Evolutionary conservation across 108 stramenopile genomes (phyloP).

Genomic region (Cyclostephanos invisitatus): DNA sequence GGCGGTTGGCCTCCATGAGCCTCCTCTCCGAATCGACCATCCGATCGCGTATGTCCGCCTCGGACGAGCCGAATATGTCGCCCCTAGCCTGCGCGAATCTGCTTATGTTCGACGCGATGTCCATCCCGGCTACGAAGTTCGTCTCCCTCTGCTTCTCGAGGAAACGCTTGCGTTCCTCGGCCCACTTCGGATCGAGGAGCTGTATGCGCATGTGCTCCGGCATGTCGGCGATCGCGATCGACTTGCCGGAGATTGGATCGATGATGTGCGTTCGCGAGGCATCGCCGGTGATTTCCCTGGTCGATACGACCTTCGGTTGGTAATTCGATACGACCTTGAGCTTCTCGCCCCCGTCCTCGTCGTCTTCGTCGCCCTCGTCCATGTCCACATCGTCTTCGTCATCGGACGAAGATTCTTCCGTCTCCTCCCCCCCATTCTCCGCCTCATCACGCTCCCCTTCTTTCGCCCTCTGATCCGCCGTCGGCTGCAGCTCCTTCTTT

Average conservation of each 20-base stretch:
- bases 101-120: constrained; percentile 87
- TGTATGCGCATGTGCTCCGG: constrained; percentile 98
- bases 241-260: constrained; percentile 94
- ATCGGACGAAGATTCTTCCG: constrained; percentile 43
- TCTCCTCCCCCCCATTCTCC: constrained; percentile 42
- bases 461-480: constrained; percentile 12
- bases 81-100: constrained; percentile 56
- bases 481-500: constrained; percentile 23
- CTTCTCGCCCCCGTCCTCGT: constrained; percentile 78
- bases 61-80: constrained; percentile 55
- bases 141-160: constrained; percentile 93
- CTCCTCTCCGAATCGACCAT: constrained; percentile 53
- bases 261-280: constrained; percentile 70
- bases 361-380: constrained; percentile 77
- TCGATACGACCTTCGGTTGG: constrained; percentile 86
- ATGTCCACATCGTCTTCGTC: constrained; percentile 47
- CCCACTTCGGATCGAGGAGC: constrained; percentile 96
- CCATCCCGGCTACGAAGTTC: constrained; percentile 88
- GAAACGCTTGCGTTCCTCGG: constrained; percentile 86
- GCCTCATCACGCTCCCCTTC: constrained; percentile 39
- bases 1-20: constrained; percentile 62
- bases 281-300: constrained; percentile 52
- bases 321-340: constrained; percentile 91
- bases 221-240: constrained; percentile 81
- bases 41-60: constrained; percentile 45